Base-by-base conservation (phyloP, 164 flowering plant genomes). In the Dillenia turbinata region DNA sequence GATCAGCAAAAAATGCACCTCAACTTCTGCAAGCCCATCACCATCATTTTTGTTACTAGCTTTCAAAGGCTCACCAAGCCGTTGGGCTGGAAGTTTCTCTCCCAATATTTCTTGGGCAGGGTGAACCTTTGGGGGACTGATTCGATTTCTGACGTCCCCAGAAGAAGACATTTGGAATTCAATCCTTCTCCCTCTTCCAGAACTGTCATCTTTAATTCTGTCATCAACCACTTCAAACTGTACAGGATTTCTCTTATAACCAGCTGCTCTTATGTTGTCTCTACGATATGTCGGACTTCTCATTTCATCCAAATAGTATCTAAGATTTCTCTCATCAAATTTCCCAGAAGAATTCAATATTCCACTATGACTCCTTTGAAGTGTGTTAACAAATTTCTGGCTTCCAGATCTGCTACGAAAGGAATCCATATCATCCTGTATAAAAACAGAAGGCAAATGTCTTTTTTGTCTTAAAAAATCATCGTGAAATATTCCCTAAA, bases 201-300 rank as follows among this genome's bases (percentile, higher is more conserved):
- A 10, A 47, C 63, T 66, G 67, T 77, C 79, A 43, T 79, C 82
- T 44, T 77, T 71, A 54, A 75, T 49, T 61, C 87, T 69, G 64
- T 82, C 76, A 71, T 86, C 85, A 44, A 84, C 85, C 65, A 83
- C 66, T 70, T 82, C 91, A 71, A 80, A 75, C 12, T 69, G 77
- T 55, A 62, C 56, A 62, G 80, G 54, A 58, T 67, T 78, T 62
- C 69, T 76, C 66, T 66, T 72, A 1, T 5, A 61, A 54, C 76
- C 75, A 54, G 78, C 73, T 59, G 44, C 57, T 68, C 82, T 71
- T 47, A 63, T 50, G 47, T 62, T 72, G 46, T 76, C 73, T 64
- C 49, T 33, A 33, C 40, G 40, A 33, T 0, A 33, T 33, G 40
- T 33, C 5, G 40, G 40, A 33, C 40, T 33, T 33, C 40, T 33